A percentile compares a stretch with the other conserved stretches of the same genome.
phyloP scores from a whole-genome alignment of 2,329 filamentous ascomycete species.

The Mollisiaceae sp. region DNA sequence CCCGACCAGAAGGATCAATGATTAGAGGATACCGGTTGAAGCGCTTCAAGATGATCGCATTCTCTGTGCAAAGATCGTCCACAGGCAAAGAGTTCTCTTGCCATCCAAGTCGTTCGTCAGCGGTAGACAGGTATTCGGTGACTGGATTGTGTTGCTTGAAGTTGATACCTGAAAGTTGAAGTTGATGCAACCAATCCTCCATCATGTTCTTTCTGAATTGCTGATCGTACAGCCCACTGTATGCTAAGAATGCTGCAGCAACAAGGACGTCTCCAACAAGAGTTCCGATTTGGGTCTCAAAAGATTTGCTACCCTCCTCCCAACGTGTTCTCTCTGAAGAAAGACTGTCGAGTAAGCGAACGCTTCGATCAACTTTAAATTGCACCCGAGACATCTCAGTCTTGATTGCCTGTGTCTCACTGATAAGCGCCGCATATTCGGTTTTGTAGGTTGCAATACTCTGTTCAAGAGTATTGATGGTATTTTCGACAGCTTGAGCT shows the following conservation, averaged over 20 bases:
- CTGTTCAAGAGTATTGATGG: constrained; percentile 80
- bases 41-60: constrained; percentile 94
- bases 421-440: constrained; percentile 94
- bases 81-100: constrained; percentile 93
- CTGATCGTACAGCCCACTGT: constrained; percentile 96
- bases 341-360: constrained; percentile 90
- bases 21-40: constrained; percentile 99
- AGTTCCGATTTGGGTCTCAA: constrained; percentile 96
- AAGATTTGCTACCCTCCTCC: constrained; percentile 97
- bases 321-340: constrained; percentile 92
- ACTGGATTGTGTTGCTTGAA: constrained; percentile 95
- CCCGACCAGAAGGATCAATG: constrained; percentile 94
- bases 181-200: constrained; percentile 95
- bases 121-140: constrained; percentile 94
- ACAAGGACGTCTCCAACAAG: constrained; percentile 94
- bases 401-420: constrained; percentile 97
- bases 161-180: constrained; percentile 88
- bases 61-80: constrained; percentile 97
- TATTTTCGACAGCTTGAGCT: constrained; percentile 88
- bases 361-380: constrained; percentile 97
- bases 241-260: constrained; percentile 96
- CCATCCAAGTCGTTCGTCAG: constrained; percentile 93
- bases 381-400: constrained; percentile 94
- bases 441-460: constrained; percentile 96
- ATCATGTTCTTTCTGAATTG: constrained; percentile 97